A percentile compares a stretch with the other conserved stretches of the same genome.
Conservation (phyloP, 148 eudicot species). For the Talinum fruticosum region DNA sequence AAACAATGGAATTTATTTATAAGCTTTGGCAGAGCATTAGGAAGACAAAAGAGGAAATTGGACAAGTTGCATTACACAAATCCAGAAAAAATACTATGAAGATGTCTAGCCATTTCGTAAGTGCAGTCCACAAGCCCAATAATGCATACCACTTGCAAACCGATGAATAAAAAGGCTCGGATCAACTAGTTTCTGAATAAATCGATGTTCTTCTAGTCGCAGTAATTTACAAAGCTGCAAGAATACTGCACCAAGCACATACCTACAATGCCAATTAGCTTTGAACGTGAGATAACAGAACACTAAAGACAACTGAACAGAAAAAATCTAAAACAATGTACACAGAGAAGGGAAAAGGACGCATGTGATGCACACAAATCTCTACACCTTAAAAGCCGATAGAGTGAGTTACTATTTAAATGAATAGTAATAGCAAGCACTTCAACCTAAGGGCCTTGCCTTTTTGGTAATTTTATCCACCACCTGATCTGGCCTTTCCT, state of each 20-base stretch:
- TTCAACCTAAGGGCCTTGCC: no score
- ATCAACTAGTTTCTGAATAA: conserved; percentile 84
- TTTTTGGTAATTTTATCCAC: no score
- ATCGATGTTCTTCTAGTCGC: conserved; percentile 65
- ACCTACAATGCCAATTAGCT: conserved; percentile 46
- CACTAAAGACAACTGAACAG: neutral
- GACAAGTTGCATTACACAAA: neutral
- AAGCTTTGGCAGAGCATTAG: neutral
- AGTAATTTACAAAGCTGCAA: conserved; percentile 83
- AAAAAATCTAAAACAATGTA: conserved; percentile 10
- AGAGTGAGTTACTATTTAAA: no score
- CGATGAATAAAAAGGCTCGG: conserved; percentile 92
- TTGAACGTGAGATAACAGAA: conserved; percentile 11
- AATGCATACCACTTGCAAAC: conserved; percentile 46
- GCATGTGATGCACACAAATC: neutral
- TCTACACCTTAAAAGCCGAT: no score
- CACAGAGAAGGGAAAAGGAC: neutral
- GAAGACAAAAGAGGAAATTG: neutral
- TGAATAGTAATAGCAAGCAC: no score
- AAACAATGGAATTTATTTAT: neutral
- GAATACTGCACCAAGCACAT: conserved; percentile 84
- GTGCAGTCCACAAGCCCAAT: neutral
- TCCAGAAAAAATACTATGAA: neutral
- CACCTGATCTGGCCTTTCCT: no score
- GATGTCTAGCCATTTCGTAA: conserved; percentile 2